Evolutionary conservation across 164 flowering plant genomes (phyloP).

Genomic region (Stephania yunnanensis): DNA sequence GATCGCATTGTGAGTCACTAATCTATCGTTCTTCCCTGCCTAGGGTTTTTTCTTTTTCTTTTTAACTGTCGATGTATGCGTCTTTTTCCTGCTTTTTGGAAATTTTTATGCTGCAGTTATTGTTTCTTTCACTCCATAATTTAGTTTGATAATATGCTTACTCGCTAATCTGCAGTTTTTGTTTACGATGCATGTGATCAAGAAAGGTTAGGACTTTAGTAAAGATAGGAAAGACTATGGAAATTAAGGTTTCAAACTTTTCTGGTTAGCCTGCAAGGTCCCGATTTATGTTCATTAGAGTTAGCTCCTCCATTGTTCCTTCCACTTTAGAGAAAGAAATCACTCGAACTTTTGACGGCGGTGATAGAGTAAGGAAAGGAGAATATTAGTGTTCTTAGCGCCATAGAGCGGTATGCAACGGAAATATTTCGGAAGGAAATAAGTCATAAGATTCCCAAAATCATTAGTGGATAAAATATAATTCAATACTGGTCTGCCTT

Average conservation of each 20-base stretch:
- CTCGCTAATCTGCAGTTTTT: neutral
- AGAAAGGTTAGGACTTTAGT: neutral
- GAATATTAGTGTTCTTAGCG: neutral
- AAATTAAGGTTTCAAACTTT: neutral
- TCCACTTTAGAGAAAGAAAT: neutral
- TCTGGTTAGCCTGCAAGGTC: neutral
- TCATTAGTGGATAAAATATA: neutral
- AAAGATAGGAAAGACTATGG: neutral
- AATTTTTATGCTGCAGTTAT: neutral
- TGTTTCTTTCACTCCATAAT: neutral
- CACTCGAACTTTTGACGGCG: no score
- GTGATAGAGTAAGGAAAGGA: neutral
- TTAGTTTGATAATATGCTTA: neutral
- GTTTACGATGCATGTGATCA: neutral
- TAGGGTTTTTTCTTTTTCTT: neutral
- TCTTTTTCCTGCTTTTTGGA: neutral
- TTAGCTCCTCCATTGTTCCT: neutral
- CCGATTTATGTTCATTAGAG: neutral
- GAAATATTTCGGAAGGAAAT: neutral
- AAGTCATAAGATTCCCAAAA: neutral
- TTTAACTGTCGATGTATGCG: neutral
- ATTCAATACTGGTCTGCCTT: neutral
- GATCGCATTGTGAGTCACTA: conserved; percentile 66
- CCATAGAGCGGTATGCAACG: neutral
- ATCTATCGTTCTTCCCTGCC: neutral